Percentiles rank a stretch among this genome's conserved stretches.
Evolutionary conservation across 139 green algal species (phyloP).

Genomic region (Zygnema circumcarinatum): DNA sequence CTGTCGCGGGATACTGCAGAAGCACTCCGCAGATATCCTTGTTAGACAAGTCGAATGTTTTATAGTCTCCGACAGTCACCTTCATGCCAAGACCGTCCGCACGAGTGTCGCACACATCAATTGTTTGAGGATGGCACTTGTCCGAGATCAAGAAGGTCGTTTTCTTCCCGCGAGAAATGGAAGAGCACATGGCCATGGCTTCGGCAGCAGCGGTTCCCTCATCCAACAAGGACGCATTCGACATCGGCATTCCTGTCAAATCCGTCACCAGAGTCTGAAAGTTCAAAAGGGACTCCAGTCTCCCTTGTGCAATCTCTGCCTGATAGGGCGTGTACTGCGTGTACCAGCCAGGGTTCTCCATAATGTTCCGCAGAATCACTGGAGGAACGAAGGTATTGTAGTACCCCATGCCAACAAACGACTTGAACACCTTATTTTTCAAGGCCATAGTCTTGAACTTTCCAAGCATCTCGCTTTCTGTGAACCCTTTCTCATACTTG

Average conservation of each 20-base stretch:
- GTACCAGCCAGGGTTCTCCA: conserved; percentile 99
- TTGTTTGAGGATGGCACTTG: conserved; percentile 99
- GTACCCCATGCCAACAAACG: conserved; percentile 97
- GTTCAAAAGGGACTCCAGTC: conserved; percentile 97
- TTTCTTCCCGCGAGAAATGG: conserved; percentile 95
- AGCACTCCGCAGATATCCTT: conserved; percentile 95
- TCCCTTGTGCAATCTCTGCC: conserved; percentile 73
- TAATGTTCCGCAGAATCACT: conserved; percentile 97
- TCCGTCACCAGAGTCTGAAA: conserved; percentile 98
- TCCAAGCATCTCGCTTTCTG: conserved; percentile 86
- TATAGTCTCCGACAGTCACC: conserved; percentile 73
- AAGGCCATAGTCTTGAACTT: conserved; percentile 85
- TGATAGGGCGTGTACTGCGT: conserved; percentile 99
- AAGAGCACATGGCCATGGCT: conserved; percentile 98
- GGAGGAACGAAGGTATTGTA: conserved; percentile 89
- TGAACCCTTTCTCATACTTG: conserved; percentile 83
- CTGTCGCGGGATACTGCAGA: conserved; percentile 96
- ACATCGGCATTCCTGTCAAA: conserved; percentile 89
- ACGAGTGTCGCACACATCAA: conserved; percentile 90
- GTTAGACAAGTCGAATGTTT: conserved; percentile 67
- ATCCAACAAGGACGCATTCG: conserved; percentile 95
- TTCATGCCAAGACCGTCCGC: conserved; percentile 94
- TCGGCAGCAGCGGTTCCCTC: conserved; percentile 97
- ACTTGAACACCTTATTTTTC: conserved; percentile 98
- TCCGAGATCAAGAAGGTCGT: conserved; percentile 84